These are phyloP conservation scores for Didymosphaeria variabile DNA, from an alignment of 2,329 filamentous ascomycete species.

Conservation along the genomic window DNA sequence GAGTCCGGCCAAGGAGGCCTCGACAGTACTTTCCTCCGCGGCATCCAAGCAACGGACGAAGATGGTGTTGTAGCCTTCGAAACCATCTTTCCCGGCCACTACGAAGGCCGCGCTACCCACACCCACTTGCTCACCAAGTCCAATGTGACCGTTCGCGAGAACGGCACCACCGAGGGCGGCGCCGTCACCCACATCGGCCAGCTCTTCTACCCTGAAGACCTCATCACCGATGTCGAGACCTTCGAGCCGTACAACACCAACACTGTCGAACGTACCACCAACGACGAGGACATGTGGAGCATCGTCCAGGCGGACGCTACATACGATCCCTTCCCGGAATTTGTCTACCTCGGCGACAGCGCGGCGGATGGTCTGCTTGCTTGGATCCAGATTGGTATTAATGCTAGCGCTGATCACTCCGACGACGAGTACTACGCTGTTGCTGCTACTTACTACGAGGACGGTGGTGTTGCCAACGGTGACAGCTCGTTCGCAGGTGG, in stretches of 20 bases:
- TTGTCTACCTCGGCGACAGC: conserved; percentile 31
- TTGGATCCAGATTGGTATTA: conserved; percentile 38
- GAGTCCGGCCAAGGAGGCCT: conserved; percentile 52
- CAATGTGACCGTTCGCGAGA: conserved; percentile 45
- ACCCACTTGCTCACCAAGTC: conserved; percentile 49
- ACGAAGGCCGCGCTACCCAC: conserved; percentile 38
- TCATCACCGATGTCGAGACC: conserved; percentile 50
- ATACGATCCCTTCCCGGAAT: conserved; percentile 37
- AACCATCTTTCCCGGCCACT: conserved; percentile 58
- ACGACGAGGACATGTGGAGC: conserved; percentile 40
- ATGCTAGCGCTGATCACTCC: conserved; percentile 30
- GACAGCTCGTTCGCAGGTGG: conserved; percentile 18
- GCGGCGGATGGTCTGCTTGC: conserved; percentile 35
- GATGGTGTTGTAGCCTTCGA: conserved; percentile 61
- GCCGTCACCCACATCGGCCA: conserved; percentile 55
- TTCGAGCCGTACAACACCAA: conserved; percentile 53
- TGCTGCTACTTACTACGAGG: conserved; percentile 31
- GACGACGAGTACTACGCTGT: conserved; percentile 31
- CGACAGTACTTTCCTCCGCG: conserved; percentile 55
- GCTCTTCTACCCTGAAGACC: conserved; percentile 54
- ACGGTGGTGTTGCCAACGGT: conserved; percentile 30
- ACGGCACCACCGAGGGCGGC: conserved; percentile 53
- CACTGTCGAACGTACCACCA: conserved; percentile 25
- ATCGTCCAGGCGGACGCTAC: conserved; percentile 32
- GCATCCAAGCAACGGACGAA: conserved; percentile 56